These are phyloP conservation scores for Sclerospora graminicola DNA, from an alignment of 352 stramenopile species.

Conservation along the genomic window DNA sequence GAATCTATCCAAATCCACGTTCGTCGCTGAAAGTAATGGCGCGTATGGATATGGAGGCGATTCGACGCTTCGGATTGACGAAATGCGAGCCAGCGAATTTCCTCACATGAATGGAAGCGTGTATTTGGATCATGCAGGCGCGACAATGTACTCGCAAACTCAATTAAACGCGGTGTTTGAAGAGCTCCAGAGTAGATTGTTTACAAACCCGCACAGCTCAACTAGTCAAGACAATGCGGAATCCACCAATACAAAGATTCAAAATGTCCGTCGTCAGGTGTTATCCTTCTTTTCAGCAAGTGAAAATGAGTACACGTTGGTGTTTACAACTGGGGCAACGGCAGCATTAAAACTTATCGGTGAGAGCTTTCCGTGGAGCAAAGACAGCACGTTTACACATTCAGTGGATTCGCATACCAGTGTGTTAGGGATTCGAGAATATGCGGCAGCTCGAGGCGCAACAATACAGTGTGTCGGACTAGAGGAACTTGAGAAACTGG, in stretches of 20 bases:
- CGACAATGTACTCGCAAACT: constrained; percentile 59
- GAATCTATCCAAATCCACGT: constrained; percentile 14
- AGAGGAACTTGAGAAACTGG: too few species aligned
- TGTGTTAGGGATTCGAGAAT: too few species aligned
- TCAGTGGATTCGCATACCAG: constrained; percentile 65
- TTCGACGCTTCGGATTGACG: constrained; percentile 21
- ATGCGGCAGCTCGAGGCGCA: too few species aligned
- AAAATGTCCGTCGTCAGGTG: too few species aligned
- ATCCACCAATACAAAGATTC: constrained; percentile 34
- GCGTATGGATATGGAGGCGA: constrained; percentile 24
- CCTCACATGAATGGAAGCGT: constrained; percentile 34
- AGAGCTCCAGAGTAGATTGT: constrained; percentile 39
- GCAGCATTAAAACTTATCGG: constrained; percentile 72
- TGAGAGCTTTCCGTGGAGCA: constrained; percentile 67
- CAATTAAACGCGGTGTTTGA: constrained; percentile 46
- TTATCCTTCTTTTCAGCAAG: too few species aligned
- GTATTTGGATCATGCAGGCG: too few species aligned
- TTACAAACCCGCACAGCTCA: constrained; percentile 62
- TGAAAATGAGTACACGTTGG: constrained; percentile 61
- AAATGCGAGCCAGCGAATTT: constrained; percentile 35
- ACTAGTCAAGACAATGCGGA: constrained; percentile 10
- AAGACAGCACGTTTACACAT: too few species aligned
- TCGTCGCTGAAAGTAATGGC: constrained; percentile 15
- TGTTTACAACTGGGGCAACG: constrained; percentile 83
- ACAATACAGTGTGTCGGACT: too few species aligned